Base-by-base conservation (phyloP, 306 rosid genomes). In the Abrus pulchellus region DNA sequence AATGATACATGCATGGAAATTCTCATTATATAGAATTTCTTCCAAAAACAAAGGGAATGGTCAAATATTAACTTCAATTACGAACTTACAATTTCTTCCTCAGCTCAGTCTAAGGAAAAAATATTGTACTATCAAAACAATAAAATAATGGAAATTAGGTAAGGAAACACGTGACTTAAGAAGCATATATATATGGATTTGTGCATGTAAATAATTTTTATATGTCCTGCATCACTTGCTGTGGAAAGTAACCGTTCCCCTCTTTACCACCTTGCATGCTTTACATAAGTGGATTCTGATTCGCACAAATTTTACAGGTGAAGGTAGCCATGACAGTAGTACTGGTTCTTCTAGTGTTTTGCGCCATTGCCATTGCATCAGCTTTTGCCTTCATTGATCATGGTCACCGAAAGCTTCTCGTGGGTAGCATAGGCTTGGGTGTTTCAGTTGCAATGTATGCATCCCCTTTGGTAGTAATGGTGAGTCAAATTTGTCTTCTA, bases 381-480 rank as follows among this genome's bases (percentile, higher is more conserved):
- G 68, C 88, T 60, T 83, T 87, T 28, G 88, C 72, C 33, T 84
- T 89, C 76, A 83, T 80, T 1, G 88, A 88, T 68, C 95, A 92
- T 59, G 87, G 59, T 30, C 91, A 84, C 49, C 91, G 96, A 36
- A 94, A 92, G 86, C 57, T 85, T 1, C 87, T 94, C 32, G 91
- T 89, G 0, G 98, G 98, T 3, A 84, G 94, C 63, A 7, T 84
- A 1, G 96, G 93, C 10, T 55, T 94, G 14, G 87, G 86, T 40
- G 87, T 85, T 34, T 41, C 97, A 57, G 47, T 83, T 5, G 79
- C 91, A 69, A 88, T 92, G 98, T 94, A 94, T 59, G 88, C 86
- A 9, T 82, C 98, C 44, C 98, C 98, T 32, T 87, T 94, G 83
- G 86, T 92, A 45, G 94, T 49, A 29, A 85, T 92, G 96, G 98